Conservation (phyloP, 176 grass and related monocot genomes). For the Oryza punctata region DNA sequence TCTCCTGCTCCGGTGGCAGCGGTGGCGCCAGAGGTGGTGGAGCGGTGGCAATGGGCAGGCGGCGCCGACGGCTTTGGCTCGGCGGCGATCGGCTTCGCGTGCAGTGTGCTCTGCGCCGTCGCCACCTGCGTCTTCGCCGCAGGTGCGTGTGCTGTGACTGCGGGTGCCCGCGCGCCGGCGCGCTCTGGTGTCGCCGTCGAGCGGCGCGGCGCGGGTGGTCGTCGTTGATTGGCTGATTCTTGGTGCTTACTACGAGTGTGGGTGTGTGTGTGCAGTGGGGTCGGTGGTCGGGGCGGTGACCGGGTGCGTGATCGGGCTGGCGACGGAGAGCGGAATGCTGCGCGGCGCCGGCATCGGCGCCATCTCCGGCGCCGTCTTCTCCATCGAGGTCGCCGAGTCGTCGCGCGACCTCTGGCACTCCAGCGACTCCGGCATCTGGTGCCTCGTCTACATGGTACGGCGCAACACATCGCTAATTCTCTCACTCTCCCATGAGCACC, state of each 20-base stretch:
- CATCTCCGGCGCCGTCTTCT: conserved; percentile 93
- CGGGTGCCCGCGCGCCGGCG: too few species aligned
- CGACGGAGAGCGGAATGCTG: conserved; percentile 67
- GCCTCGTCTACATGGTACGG: conserved; percentile 66
- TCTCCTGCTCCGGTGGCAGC: not conserved
- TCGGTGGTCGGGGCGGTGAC: conserved; percentile 58
- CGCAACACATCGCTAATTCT: not conserved
- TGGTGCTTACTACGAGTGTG: not conserved
- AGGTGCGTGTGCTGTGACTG: not conserved
- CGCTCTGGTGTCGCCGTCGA: too few species aligned
- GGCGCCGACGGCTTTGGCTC: not conserved
- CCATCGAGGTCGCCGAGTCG: conserved; percentile 78
- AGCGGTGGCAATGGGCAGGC: not conserved
- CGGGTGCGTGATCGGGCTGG: conserved; percentile 61
- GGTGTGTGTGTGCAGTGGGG: conserved; percentile 41
- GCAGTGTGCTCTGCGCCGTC: conserved; percentile 44
- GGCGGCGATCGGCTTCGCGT: conserved; percentile 25
- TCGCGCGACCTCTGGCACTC: conserved; percentile 74
- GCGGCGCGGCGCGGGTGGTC: not conserved
- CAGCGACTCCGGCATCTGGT: conserved; percentile 60
- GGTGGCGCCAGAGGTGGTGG: not conserved
- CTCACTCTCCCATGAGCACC: not conserved
- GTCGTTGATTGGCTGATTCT: not conserved
- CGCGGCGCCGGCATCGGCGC: conserved; percentile 83
- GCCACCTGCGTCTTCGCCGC: conserved; percentile 48